Evolutionary conservation across 306 rosid genomes (phyloP), one percentile per base, ranked within the genome.

Genomic region (Cyamopsis tetragonoloba): DNA sequence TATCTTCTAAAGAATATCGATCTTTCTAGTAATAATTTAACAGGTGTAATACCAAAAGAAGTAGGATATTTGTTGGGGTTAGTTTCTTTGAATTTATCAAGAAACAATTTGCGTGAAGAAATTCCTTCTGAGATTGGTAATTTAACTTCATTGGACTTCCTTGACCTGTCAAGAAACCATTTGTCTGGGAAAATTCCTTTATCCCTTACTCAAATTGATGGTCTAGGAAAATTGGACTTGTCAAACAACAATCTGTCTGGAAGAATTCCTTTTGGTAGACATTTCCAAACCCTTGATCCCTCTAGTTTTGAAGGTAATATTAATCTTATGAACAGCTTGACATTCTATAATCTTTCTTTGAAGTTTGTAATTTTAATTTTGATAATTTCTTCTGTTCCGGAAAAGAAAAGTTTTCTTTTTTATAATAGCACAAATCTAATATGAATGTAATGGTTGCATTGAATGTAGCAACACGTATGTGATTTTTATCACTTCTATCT

Each of bases 101-200:
- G 64, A 11, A 75, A 66, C 15, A 57, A 28, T 9, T 38, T 75
- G 18, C 11, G 42, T 37, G 79, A 68, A 17, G 49, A 76, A 49
- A 68, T 76, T 4, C 51, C 48, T 68, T 13, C 23, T 0, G 5
- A 28, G 6, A 58, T 68, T 14, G 76, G 76, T 14, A 30, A 51
- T 27, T 22, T 76, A 61, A 3, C 0, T 9, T 38, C 19, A 7
- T 27, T 76, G 0, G 80, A 76, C 0, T 28, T 23, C 1, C 59
- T 76, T 1, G 76, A 76, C 37, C 30, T 76, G 1, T 76, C 80
- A 41, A 68, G 43, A 61, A 76, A 74, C 7, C 8, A 51, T n/a
- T 62, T 73, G 0, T 28, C 2, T n/a, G 78, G 48, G 0, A 30
- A 0, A 20, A 76, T 68, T 14, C 76, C 76, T n/a, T 1, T 5